Evolutionary conservation across 148 eudicot species (phyloP).

Genomic region (Linanthus parryae): DNA sequence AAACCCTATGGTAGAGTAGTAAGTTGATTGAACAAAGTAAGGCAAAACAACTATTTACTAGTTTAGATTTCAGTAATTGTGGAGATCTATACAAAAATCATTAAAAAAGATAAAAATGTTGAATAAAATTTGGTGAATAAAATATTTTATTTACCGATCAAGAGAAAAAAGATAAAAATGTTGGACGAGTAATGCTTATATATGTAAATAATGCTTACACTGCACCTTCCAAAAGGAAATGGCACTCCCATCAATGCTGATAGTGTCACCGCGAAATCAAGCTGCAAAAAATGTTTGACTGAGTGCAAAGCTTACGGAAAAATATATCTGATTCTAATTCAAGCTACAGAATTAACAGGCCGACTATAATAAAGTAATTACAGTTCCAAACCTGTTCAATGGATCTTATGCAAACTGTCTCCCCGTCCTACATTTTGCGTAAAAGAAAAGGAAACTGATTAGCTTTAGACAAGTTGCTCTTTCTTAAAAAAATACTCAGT

Average conservation of each 20-base stretch:
- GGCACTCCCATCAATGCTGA: slow-evolving; percentile 95
- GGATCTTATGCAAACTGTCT: slow-evolving; percentile 56
- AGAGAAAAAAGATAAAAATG: neutral
- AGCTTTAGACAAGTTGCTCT: neutral
- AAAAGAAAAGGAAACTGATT: slow-evolving; percentile 12
- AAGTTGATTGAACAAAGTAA: no score
- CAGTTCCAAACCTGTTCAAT: slow-evolving; percentile 65
- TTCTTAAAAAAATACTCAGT: neutral
- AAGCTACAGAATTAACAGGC: neutral
- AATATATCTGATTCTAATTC: neutral
- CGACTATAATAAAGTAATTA: slow-evolving; percentile 8
- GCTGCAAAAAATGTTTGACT: slow-evolving; percentile 52
- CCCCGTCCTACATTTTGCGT: slow-evolving; percentile 45
- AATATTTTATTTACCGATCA: neutral
- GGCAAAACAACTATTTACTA: no score
- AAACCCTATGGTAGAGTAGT: no score
- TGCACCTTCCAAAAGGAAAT: slow-evolving; percentile 98
- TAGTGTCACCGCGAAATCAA: slow-evolving; percentile 90
- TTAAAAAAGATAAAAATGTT: no score
- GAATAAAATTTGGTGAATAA: no score
- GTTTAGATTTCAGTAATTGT: no score
- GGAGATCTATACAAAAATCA: no score
- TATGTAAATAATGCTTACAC: slow-evolving; percentile 23
- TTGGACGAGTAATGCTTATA: no score
- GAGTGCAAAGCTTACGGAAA: slow-evolving; percentile 8